phyloP scores from a whole-genome alignment of 768 basidiomycete genomes.

The Crucibulum laeve region DNA sequence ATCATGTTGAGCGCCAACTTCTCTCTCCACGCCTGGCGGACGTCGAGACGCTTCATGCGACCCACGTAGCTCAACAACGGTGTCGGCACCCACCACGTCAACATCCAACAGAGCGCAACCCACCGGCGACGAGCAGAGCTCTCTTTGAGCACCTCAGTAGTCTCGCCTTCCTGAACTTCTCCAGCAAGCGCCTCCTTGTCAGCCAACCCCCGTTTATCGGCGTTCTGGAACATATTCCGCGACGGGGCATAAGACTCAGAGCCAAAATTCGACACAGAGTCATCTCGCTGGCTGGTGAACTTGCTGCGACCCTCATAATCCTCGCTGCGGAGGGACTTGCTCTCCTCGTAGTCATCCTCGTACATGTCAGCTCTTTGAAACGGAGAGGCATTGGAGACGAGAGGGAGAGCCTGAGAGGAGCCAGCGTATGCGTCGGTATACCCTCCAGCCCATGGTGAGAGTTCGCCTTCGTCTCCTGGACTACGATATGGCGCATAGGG shows the following conservation, averaged over 20 bases:
- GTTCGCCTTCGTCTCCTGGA: constrained; percentile 41
- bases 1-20: constrained; percentile 92
- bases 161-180: constrained; percentile 85
- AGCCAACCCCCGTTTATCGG: constrained; percentile 64
- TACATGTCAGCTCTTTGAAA: constrained; percentile 76
- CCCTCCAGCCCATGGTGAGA: constrained; percentile 27
- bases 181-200: constrained; percentile 85
- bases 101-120: constrained; percentile 82
- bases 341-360: constrained; percentile 76
- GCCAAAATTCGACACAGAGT: constrained; percentile 77
- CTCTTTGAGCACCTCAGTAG: constrained; percentile 83
- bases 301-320: constrained; percentile 80
- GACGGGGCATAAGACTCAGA: constrained; percentile 94
- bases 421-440: constrained; percentile 51
- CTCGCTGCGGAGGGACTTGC: constrained; percentile 67
- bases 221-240: constrained; percentile 90
- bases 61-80: constrained; percentile 67
- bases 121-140: constrained; percentile 77
- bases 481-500: constrained; percentile 76
- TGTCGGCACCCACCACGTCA: constrained; percentile 91
- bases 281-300: constrained; percentile 74
- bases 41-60: constrained; percentile 90
- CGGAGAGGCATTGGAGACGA: constrained; percentile 79
- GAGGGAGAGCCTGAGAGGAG: constrained; percentile 75
- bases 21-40: constrained; percentile 96